Percentiles rank a stretch among this genome's conserved stretches.
These are phyloP conservation scores for Zymoseptoria pseudotritici DNA, from an alignment of 2,329 filamentous ascomycete species.

Conservation along the genomic window DNA sequence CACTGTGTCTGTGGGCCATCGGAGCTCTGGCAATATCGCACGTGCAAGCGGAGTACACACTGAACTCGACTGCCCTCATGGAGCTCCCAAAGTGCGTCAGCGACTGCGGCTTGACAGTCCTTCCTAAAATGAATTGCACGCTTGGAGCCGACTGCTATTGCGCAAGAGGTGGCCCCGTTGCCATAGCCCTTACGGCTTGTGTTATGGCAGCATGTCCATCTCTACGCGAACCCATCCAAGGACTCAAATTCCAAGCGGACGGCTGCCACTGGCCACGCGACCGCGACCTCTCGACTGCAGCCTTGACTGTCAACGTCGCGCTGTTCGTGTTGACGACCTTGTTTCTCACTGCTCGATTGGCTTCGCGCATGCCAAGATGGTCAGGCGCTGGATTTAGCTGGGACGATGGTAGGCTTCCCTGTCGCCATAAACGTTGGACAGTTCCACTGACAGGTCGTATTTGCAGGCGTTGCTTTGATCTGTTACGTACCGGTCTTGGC, in stretches of 20 bases:
- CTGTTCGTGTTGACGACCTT: neutral
- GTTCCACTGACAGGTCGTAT: neutral
- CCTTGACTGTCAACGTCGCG: neutral
- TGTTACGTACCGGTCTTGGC: neutral
- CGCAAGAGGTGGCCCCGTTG: neutral
- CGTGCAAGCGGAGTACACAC: neutral
- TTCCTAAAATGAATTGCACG: neutral
- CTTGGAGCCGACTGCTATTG: neutral
- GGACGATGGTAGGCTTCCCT: neutral
- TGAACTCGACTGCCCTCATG: neutral
- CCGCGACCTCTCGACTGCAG: neutral
- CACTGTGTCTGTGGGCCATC: neutral
- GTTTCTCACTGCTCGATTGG: neutral
- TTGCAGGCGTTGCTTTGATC: neutral
- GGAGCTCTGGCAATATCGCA: neutral
- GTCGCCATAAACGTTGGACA: neutral
- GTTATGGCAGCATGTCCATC: neutral
- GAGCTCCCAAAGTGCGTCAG: neutral
- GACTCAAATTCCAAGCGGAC: neutral
- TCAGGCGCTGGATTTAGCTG: neutral
- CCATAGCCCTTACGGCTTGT: neutral
- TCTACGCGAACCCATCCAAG: neutral
- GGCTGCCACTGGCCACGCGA: neutral
- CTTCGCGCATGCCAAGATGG: neutral
- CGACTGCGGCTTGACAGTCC: neutral